Base-by-base conservation (phyloP, 2,329 filamentous ascomycete species). In the Scopulariopsis brevicaulis region DNA sequence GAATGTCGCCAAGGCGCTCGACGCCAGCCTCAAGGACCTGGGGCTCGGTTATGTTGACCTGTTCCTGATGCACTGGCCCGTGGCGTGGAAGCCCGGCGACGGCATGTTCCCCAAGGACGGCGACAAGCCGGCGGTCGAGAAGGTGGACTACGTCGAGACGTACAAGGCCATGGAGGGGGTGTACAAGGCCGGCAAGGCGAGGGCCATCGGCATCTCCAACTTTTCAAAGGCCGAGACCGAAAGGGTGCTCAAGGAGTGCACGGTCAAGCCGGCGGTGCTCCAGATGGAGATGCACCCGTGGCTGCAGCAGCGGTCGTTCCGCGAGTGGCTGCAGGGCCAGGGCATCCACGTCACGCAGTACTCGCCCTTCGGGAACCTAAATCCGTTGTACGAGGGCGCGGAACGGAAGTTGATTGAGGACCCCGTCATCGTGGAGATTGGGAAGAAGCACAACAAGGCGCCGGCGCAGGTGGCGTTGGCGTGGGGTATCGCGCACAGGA, bases 141-240 rank as follows among this genome's bases (percentile, higher is more conserved):
- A 78, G 71, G 88, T 89, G 89, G 81, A 90, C 74, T 93, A 89
- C 71, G 77, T 88, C 65, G 84, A 94, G 72, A 94, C 90, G 28
- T 95, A 80, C 82, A 74, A 77, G 60, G 84, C 85, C 74, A 76
- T 89, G 78, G 83, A 88, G 73, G 87, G 86, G 77, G 75, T 90
- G 53, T 74, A 83, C 25, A 81, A 72, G 12, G 83, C 81, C 51
- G 85, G 85, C 69, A 89, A 90, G 72, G 87, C 87, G 55, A 81
- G 79, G 72, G 90, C 89, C 75, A 90, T 93, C 68, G 89, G 89
- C 65, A 87, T 94, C 59, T 90, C 87, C 71, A 95, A 95, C 79
- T 94, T 95, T 70, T 86, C 80, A 62, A 89, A 92, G 69, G 82
- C 77, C 70, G 89, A 94, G 73, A 76, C 94, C 43, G 87, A 93